Conservation (phyloP, 2,329 filamentous ascomycete species). For the Anisogramma anomala region DNA sequence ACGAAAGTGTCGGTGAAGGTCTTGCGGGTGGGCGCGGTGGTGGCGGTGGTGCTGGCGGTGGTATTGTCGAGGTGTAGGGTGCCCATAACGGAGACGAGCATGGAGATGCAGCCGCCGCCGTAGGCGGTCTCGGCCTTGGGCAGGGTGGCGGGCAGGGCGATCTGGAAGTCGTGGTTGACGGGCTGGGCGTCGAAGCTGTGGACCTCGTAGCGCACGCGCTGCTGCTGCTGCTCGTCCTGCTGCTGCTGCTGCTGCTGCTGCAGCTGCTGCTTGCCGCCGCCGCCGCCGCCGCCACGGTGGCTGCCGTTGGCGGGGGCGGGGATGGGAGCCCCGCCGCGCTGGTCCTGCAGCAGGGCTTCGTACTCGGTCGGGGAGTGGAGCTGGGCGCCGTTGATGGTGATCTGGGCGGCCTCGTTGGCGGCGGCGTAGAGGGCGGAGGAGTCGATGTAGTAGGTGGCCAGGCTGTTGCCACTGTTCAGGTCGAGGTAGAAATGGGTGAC, state of each 20-base stretch:
- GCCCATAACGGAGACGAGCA: slow-evolving; percentile 64
- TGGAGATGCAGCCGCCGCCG: slow-evolving; percentile 50
- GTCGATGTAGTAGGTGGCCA: slow-evolving; percentile 62
- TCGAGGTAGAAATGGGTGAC: slow-evolving; percentile 63
- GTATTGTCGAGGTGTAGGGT: slow-evolving; percentile 56
- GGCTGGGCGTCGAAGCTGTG: slow-evolving; percentile 69
- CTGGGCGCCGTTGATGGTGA: slow-evolving; percentile 68
- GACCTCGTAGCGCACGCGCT: slow-evolving; percentile 53
- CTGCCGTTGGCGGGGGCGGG: neutral
- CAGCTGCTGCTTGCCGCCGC: neutral
- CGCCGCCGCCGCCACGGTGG: slow-evolving; percentile 7
- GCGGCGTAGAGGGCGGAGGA: slow-evolving; percentile 38
- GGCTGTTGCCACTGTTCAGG: slow-evolving; percentile 48
- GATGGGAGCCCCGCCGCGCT: slow-evolving; percentile 31
- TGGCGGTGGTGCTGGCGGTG: slow-evolving; percentile 14
- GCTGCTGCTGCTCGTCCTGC: neutral
- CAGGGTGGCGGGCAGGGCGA: slow-evolving; percentile 40
- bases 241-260: slow-evolving; percentile 8
- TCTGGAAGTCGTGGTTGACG: slow-evolving; percentile 55
- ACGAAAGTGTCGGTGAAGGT: slow-evolving; percentile 74
- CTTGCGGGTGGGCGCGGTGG: slow-evolving; percentile 46
- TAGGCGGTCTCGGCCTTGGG: slow-evolving; percentile 26
- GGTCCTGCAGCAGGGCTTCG: slow-evolving; percentile 54
- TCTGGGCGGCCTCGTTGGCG: slow-evolving; percentile 48
- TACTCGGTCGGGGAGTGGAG: slow-evolving; percentile 53